phyloP scores from a whole-genome alignment of 2,329 filamentous ascomycete species.

The Pyricularia pennisetigena region DNA sequence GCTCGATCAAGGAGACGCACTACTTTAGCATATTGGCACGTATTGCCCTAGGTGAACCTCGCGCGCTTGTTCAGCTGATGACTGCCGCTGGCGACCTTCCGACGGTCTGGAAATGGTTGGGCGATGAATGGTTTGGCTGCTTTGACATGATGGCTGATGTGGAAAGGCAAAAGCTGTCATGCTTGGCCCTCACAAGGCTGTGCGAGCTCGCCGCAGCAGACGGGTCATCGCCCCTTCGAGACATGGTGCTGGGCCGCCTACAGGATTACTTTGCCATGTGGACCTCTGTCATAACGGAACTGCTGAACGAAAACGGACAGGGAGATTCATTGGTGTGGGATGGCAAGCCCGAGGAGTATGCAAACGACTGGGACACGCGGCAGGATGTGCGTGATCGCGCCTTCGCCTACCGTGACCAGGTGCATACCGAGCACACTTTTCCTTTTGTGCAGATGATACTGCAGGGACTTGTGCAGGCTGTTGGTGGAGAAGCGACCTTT shows the following conservation, averaged over 20 bases:
- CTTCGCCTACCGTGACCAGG: constrained; percentile 49
- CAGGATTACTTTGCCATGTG: constrained; percentile 70
- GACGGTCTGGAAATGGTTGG: constrained; percentile 50
- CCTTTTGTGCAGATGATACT: constrained; percentile 55
- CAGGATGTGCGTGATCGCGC: constrained; percentile 43
- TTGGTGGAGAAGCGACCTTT: constrained; percentile 58
- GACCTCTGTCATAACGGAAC: constrained; percentile 58
- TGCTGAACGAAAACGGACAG: constrained; percentile 49
- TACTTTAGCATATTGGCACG: constrained; percentile 79
- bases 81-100: constrained; percentile 31
- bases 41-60: constrained; percentile 63
- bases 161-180: constrained; percentile 60
- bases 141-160: constrained; percentile 58
- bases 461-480: constrained; percentile 43
- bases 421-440: constrained; percentile 56
- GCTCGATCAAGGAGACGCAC: constrained; percentile 69
- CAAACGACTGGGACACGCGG: constrained; percentile 44
- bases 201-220: constrained; percentile 46
- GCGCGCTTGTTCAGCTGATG: constrained; percentile 53
- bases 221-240: constrained; percentile 26
- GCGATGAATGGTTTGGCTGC: constrained; percentile 56
- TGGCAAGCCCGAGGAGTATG: constrained; percentile 19
- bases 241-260: constrained; percentile 48
- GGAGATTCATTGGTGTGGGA: constrained; percentile 43
- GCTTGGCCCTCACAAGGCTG: constrained; percentile 62